These are phyloP conservation scores for Rostrohypoxylon terebratum DNA, from an alignment of 495 filamentous ascomycete species.

Conservation along the genomic window DNA sequence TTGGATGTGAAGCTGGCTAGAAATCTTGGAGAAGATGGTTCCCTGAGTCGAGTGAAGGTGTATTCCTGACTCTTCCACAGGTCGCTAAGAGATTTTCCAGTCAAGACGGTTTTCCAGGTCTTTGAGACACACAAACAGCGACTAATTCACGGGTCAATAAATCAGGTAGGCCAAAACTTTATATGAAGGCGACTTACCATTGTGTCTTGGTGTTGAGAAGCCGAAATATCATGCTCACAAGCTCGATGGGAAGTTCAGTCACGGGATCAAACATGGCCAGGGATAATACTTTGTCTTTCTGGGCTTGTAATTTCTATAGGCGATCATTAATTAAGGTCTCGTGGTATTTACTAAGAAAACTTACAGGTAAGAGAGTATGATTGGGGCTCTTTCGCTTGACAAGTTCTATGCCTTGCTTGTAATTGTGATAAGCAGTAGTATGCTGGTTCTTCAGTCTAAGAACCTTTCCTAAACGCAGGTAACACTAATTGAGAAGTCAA, in stretches of 20 bases:
- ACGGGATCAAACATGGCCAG: slow-evolving; percentile 58
- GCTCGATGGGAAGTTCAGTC: slow-evolving; percentile 60
- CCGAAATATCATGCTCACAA: slow-evolving; percentile 59
- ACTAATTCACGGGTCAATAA: slow-evolving; percentile 21
- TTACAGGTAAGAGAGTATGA: slow-evolving; percentile 34
- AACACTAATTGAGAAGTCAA: slow-evolving; percentile 25
- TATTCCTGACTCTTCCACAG: slow-evolving; percentile 42
- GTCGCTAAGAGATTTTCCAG: slow-evolving; percentile 8
- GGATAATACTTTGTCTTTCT: slow-evolving; percentile 34
- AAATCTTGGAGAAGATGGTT: neutral
- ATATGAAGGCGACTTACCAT: slow-evolving; percentile 55
- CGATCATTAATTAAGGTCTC: slow-evolving; percentile 2
- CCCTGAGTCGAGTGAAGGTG: neutral
- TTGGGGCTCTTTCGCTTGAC: slow-evolving; percentile 40
- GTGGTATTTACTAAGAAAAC: neutral
- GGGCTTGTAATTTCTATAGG: slow-evolving; percentile 22
- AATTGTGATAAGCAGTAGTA: slow-evolving; percentile 32
- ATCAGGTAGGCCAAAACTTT: neutral
- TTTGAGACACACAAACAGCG: slow-evolving; percentile 45
- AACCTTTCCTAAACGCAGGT: slow-evolving; percentile 38
- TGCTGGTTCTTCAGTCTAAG: slow-evolving; percentile 24
- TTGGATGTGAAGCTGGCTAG: slow-evolving; percentile 18
- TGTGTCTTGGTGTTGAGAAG: slow-evolving; percentile 61
- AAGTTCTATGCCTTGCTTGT: slow-evolving; percentile 46
- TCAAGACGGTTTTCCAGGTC: slow-evolving; percentile 38